phyloP scores from a whole-genome alignment of 2,329 filamentous ascomycete genomes.

The Paramyrothecium roridum region DNA sequence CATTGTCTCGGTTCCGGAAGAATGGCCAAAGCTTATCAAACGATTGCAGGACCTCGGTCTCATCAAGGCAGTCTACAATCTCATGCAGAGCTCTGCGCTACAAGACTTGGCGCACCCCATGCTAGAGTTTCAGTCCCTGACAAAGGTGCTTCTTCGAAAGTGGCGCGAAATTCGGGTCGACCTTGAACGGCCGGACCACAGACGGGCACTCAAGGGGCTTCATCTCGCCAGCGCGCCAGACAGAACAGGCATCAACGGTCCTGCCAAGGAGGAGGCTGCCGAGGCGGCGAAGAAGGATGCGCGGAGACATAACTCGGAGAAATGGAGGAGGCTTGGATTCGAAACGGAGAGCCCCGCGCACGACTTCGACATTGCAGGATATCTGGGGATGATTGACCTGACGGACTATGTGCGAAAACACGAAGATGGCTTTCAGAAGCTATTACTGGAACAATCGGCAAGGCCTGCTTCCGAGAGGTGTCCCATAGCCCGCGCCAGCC shows the following conservation, averaged over 20 bases:
- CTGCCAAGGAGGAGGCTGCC: constrained; percentile 29
- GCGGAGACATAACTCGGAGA: constrained; percentile 77
- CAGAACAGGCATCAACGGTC: constrained; percentile 33
- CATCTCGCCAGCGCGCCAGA: constrained; percentile 79
- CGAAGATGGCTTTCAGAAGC: constrained; percentile 88
- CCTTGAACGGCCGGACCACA: constrained; percentile 81
- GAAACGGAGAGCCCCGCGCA: constrained; percentile 81
- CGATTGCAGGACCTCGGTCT: constrained; percentile 87
- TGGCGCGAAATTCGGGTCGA: constrained; percentile 87
- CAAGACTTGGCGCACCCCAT: constrained; percentile 88
- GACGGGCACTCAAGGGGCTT: constrained; percentile 79
- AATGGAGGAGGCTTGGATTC: constrained; percentile 91
- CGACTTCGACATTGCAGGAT: constrained; percentile 85
- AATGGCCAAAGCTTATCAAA: constrained; percentile 97
- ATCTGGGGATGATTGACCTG: constrained; percentile 95
- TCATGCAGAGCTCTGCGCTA: constrained; percentile 92
- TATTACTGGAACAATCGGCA: constrained; percentile 83
- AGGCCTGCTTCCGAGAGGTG: constrained; percentile 71
- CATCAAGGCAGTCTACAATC: constrained; percentile 83
- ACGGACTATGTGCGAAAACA: constrained; percentile 91
- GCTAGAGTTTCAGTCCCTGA: constrained; percentile 88
- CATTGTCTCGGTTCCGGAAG: constrained; percentile 45
- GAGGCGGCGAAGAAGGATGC: constrained; percentile 53
- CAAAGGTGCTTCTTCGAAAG: constrained; percentile 80
- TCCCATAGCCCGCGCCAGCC: constrained; percentile 80